Evolutionary conservation across 2,329 filamentous ascomycete species (phyloP).

Genomic region (Exutisphaerella laricina): DNA sequence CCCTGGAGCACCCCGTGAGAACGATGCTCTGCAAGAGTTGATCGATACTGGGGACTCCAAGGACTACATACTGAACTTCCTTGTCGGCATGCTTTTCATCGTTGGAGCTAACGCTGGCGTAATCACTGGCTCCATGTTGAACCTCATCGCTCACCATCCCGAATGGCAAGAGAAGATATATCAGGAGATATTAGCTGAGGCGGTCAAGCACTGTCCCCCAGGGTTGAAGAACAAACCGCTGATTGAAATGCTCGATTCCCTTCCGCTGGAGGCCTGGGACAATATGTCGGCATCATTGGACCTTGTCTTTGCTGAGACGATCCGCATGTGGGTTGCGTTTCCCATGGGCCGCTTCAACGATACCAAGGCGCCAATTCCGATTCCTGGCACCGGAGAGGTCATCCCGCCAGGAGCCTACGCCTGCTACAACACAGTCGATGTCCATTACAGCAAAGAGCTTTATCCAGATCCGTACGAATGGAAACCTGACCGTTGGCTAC

Average conservation of each 20-base stretch:
- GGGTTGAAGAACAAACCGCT: slow-evolving; percentile 29
- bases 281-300: slow-evolving; percentile 49
- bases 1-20: slow-evolving; percentile 33
- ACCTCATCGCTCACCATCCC: slow-evolving; percentile 30
- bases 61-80: slow-evolving; percentile 38
- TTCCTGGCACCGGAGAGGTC: slow-evolving; percentile 20
- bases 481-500: slow-evolving; percentile 19
- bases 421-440: slow-evolving; percentile 23
- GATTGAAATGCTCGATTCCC: slow-evolving; percentile 35
- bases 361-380: slow-evolving; percentile 34
- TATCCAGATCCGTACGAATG: slow-evolving; percentile 24
- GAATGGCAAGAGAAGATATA: slow-evolving; percentile 43
- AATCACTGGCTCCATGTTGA: slow-evolving; percentile 44
- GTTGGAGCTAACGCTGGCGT: slow-evolving; percentile 51
- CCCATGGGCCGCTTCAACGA: slow-evolving; percentile 43
- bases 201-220: slow-evolving; percentile 39
- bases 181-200: slow-evolving; percentile 43
- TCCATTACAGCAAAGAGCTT: slow-evolving; percentile 22
- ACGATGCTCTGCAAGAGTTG: slow-evolving; percentile 49
- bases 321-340: slow-evolving; percentile 48
- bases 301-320: slow-evolving; percentile 48
- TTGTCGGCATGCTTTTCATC: slow-evolving; percentile 50
- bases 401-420: slow-evolving; percentile 22
- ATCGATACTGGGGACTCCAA: slow-evolving; percentile 46
- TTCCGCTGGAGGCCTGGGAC: slow-evolving; percentile 52